Evolutionary conservation across 352 stramenopile species (phyloP).

Genomic region (Phytophthora palmivora): DNA sequence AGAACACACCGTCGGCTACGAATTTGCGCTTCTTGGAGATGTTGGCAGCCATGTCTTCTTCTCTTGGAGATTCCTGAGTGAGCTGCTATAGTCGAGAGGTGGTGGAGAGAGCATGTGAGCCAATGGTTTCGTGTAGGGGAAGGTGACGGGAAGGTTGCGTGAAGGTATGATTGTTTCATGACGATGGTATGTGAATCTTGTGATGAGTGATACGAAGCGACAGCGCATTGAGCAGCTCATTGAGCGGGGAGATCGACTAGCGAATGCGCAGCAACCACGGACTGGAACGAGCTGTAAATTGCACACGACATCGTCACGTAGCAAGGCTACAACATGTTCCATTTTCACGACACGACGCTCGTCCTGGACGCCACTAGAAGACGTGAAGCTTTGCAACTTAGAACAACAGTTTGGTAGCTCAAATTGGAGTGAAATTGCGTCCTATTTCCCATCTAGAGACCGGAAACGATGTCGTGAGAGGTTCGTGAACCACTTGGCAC

Average conservation of each 20-base stretch:
- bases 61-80: slow-evolving; percentile 41
- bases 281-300: neutral
- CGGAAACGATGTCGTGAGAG: too few species aligned
- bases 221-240: slow-evolving; percentile 69
- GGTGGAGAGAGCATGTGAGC: slow-evolving; percentile 4
- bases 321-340: slow-evolving; percentile 1
- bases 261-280: slow-evolving; percentile 27
- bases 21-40: slow-evolving; percentile 99
- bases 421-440: too few species aligned
- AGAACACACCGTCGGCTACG: slow-evolving; percentile 99
- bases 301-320: neutral
- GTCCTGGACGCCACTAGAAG: slow-evolving; percentile 59
- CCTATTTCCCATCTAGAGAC: too few species aligned
- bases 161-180: too few species aligned
- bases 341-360: slow-evolving; percentile 21
- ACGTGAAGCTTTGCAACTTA: slow-evolving; percentile 49
- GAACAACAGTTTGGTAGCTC: too few species aligned
- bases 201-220: slow-evolving; percentile 43
- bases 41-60: slow-evolving; percentile 82
- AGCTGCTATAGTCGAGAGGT: neutral
- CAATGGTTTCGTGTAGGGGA: too few species aligned
- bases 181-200: too few species aligned
- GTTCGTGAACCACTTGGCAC: too few species aligned
- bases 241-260: slow-evolving; percentile 50
- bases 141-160: too few species aligned